Evolutionary conservation across 257 asterid species (phyloP).

Genomic region (Penstemon davidsonii): DNA sequence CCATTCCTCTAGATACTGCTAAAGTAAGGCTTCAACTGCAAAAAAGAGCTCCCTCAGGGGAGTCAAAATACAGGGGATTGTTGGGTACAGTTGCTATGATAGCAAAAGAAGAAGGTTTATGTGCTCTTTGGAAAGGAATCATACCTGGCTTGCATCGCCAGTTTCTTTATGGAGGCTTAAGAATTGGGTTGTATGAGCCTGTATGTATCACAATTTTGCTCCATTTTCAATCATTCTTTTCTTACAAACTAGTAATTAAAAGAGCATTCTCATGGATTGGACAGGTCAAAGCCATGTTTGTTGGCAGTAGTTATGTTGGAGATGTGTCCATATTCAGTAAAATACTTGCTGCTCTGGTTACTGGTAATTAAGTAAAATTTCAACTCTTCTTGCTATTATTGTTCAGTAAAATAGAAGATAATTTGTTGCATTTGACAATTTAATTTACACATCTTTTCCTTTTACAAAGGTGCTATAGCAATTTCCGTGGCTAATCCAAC

Average conservation of each 20-base stretch:
- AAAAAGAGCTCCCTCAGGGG: constrained; percentile 62
- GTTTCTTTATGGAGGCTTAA: constrained; percentile 81
- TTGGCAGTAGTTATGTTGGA: constrained; percentile 57
- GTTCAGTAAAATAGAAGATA: neutral
- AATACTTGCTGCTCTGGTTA: constrained; percentile 76
- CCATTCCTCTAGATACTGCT: constrained; percentile 83
- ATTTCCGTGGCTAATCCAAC: constrained; percentile 95
- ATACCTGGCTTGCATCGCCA: constrained; percentile 91
- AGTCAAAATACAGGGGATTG: constrained; percentile 72
- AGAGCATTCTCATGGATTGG: constrained; percentile 23
- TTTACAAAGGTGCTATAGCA: constrained; percentile 79
- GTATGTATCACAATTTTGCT: constrained; percentile 44
- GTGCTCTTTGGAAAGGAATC: constrained; percentile 89
- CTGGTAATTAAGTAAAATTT: constrained; percentile 63
- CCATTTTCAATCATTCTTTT: constrained; percentile 5
- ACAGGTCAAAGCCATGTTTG: constrained; percentile 68
- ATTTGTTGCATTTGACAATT: constrained; percentile 21
- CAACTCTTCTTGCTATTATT: constrained; percentile 3
- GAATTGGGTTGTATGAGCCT: constrained; percentile 82
- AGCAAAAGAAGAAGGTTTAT: constrained; percentile 79
- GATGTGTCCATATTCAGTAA: constrained; percentile 68
- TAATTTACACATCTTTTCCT: constrained; percentile 19
- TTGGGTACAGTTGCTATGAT: constrained; percentile 71
- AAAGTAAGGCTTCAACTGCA: constrained; percentile 95
- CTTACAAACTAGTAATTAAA: constrained; percentile 17